These are phyloP conservation scores for Cyberlindnera mississippiensis DNA, from an alignment of 805 yeast species.

Conservation along the genomic window DNA sequence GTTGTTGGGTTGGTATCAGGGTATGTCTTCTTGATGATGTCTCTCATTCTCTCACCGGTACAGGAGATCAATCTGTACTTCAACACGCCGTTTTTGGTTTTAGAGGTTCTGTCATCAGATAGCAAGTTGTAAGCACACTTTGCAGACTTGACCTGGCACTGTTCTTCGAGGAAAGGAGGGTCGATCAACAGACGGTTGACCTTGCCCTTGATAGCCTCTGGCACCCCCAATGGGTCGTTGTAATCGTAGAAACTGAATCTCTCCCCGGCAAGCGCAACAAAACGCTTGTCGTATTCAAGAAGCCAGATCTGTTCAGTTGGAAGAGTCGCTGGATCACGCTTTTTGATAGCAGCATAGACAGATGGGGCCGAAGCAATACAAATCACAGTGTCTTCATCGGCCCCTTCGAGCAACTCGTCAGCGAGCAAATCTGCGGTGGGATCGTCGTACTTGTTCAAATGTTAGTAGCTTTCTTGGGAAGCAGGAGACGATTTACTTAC, in stretches of 20 bases:
- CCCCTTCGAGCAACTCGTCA: slow-evolving; percentile 70
- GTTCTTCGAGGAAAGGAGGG: slow-evolving; percentile 82
- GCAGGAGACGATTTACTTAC: slow-evolving; percentile 4
- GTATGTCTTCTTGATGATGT: slow-evolving; percentile 55
- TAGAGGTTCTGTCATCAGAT: slow-evolving; percentile 33
- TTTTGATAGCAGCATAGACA: slow-evolving; percentile 77
- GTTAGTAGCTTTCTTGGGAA: neutral
- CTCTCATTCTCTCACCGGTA: slow-evolving; percentile 86
- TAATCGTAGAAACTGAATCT: slow-evolving; percentile 75
- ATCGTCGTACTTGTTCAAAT: slow-evolving; percentile 46
- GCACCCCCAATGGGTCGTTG: slow-evolving; percentile 60
- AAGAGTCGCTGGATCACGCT: slow-evolving; percentile 43
- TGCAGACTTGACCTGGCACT: slow-evolving; percentile 72
- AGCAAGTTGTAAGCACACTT: slow-evolving; percentile 60
- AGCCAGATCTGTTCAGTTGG: slow-evolving; percentile 72
- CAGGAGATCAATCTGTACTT: slow-evolving; percentile 61
- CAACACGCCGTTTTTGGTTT: slow-evolving; percentile 37
- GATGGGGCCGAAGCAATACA: slow-evolving; percentile 89
- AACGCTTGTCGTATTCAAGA: slow-evolving; percentile 76
- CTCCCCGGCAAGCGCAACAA: slow-evolving; percentile 66
- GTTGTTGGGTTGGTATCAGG: slow-evolving; percentile 62
- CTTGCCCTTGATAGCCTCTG: slow-evolving; percentile 50
- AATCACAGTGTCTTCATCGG: slow-evolving; percentile 64
- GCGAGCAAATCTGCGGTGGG: slow-evolving; percentile 67
- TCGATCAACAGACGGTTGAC: slow-evolving; percentile 75